These are phyloP conservation scores for Colletotrichum chrysophilum DNA, from an alignment of 2,329 filamentous ascomycete species.

Conservation along the genomic window DNA sequence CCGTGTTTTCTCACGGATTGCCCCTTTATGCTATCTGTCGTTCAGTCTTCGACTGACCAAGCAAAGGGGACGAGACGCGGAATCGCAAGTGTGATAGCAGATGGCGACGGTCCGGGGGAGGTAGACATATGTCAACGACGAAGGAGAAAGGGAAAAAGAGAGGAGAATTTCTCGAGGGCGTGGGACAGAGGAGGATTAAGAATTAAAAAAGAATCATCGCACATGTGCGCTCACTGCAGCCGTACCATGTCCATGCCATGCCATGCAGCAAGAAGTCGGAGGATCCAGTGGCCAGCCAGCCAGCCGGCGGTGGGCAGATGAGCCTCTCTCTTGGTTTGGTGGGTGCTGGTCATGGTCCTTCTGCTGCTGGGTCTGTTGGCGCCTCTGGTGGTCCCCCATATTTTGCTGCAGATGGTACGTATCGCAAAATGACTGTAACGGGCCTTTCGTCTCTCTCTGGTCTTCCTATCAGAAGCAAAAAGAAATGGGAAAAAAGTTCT, in stretches of 20 bases:
- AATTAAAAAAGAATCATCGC: conserved; percentile 14
- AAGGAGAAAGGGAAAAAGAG: not conserved
- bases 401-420: not conserved
- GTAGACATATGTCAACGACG: conserved; percentile 14
- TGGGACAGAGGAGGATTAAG: conserved; percentile 16
- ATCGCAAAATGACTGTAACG: not conserved
- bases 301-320: not conserved
- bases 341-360: not conserved
- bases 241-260: conserved; percentile 13
- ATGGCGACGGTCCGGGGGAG: not conserved
- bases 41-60: not conserved
- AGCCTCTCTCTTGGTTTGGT: not conserved
- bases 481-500: not conserved
- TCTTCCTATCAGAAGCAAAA: conserved; percentile 16
- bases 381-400: not conserved
- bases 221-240: conserved; percentile 20
- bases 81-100: not conserved
- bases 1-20: not conserved
- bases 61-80: not conserved
- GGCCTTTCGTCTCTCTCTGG: not conserved
- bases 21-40: not conserved
- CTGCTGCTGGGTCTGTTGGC: not conserved
- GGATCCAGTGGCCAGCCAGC: not conserved
- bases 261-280: conserved; percentile 11
- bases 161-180: not conserved